phyloP scores from a whole-genome alignment of 768 basidiomycete species.

The Cyclocybe cylindracea region DNA sequence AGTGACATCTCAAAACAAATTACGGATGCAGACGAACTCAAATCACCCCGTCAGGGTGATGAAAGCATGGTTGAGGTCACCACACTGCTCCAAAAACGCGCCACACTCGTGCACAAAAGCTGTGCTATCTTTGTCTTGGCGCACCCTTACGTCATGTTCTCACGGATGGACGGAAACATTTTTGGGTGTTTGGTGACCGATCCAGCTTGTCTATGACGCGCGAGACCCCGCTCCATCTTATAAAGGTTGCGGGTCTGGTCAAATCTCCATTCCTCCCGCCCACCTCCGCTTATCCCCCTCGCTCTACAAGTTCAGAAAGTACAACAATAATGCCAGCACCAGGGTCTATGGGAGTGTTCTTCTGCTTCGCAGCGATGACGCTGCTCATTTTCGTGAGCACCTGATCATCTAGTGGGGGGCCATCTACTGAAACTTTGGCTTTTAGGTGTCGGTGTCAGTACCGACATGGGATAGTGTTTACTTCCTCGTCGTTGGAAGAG shows the following conservation, averaged over 20 bases:
- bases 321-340: slow-evolving; percentile 32
- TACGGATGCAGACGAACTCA: too few relatives aligned
- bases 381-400: slow-evolving; percentile 67
- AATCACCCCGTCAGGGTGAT: too few relatives aligned
- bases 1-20: too few relatives aligned
- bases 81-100: too few relatives aligned
- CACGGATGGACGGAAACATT: slow-evolving; percentile 5
- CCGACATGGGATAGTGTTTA: slow-evolving; percentile 75
- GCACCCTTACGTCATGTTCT: slow-evolving; percentile 12
- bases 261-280: slow-evolving; percentile 10
- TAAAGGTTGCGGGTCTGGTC: slow-evolving; percentile 2
- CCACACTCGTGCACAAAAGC: too few relatives aligned
- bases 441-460: slow-evolving; percentile 66
- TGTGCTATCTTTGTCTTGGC: too few relatives aligned
- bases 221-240: slow-evolving; percentile 8
- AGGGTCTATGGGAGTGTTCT: slow-evolving; percentile 66
- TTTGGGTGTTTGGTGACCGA: neutral
- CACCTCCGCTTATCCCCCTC: slow-evolving; percentile 4
- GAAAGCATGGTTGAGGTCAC: too few relatives aligned
- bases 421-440: neutral
- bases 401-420: neutral
- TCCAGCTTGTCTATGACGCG: slow-evolving; percentile 11
- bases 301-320: slow-evolving; percentile 1
- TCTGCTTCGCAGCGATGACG: slow-evolving; percentile 70
- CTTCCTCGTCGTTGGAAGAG: slow-evolving; percentile 57